Evolutionary conservation across 1,284 basidiomycete genomes (phyloP), one percentile per base, ranked within the genome.

Genomic region (Ceratobasidium sp.): DNA sequence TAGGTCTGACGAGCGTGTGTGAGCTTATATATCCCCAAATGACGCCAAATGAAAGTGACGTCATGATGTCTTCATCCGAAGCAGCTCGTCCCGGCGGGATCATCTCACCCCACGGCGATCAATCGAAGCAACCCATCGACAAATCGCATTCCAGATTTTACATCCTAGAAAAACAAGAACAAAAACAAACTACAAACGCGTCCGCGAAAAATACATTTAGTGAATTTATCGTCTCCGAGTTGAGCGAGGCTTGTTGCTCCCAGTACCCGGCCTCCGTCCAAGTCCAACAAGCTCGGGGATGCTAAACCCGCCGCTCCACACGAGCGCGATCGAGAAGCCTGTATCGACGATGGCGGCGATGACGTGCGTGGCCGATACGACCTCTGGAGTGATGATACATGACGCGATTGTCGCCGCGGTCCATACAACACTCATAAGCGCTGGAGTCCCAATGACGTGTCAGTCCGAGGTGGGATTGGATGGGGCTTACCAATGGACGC

Each of bases 361-460:
- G 38, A 55, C 47, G 41, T 67, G 62, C 11, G 63, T 67, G 49
- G 63, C 50, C 1, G 63, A 67, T 7, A 38, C 49, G 32, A 55
- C 38, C n/a, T 67, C 16, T 6, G 63, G 63, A 6, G 18, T 26
- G 30, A 55, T 50, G 21, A 67, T n/a, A 41, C 49, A 54, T 13
- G 63, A 3, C 16, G 63, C 49, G 49, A 55, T 6, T 0, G 35
- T 54, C 4, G 21, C 35, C 6, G 26, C 49, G 16, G 63, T 55
- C 63, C 63, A 67, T 26, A 67, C 63, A 4, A 67, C 32, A 38
- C 47, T 54, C 49, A 67, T 54, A 18, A 67, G 35, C n/a, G 63
- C 63, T 67, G 23, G 14, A 16, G 8, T 21, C 9, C n/a, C n/a
- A 9, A 28, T 5, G 50, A 8, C 11, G 23, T 5, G 50, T 21